phyloP scores from a whole-genome alignment of 2,329 filamentous ascomycete genomes.

The Colletotrichum trifolii region DNA sequence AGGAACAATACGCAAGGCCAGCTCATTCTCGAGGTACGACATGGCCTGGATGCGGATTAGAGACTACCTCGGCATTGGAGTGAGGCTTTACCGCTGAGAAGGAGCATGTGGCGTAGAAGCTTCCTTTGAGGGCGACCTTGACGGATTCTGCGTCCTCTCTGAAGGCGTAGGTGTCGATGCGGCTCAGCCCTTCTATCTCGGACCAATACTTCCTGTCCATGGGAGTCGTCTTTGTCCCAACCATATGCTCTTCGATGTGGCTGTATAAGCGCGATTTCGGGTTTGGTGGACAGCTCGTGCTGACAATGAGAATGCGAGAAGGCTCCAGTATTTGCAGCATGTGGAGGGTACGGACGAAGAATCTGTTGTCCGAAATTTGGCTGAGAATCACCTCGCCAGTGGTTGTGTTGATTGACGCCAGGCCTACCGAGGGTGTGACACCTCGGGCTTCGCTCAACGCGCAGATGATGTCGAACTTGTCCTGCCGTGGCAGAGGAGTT shows the following conservation, averaged over 20 bases:
- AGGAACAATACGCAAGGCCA: slow-evolving; percentile 75
- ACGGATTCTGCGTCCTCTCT: slow-evolving; percentile 83
- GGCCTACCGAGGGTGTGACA: slow-evolving; percentile 83
- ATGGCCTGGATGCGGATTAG: slow-evolving; percentile 67
- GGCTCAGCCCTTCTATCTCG: slow-evolving; percentile 80
- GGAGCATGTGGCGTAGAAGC: slow-evolving; percentile 86
- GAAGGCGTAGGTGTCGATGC: slow-evolving; percentile 83
- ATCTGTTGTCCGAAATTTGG: slow-evolving; percentile 93
- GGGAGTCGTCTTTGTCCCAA: slow-evolving; percentile 69
- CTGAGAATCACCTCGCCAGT: slow-evolving; percentile 87
- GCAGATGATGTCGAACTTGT: slow-evolving; percentile 81
- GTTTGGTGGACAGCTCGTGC: slow-evolving; percentile 72
- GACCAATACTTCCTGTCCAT: slow-evolving; percentile 87
- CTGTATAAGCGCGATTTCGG: slow-evolving; percentile 78
- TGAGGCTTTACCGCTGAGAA: slow-evolving; percentile 78
- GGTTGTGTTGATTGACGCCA: slow-evolving; percentile 88
- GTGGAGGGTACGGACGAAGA: slow-evolving; percentile 87
- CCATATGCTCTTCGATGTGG: slow-evolving; percentile 78
- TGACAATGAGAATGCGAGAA: slow-evolving; percentile 81
- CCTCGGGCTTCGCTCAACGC: slow-evolving; percentile 90
- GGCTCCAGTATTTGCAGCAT: slow-evolving; percentile 86
- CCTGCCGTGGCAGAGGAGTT: slow-evolving; percentile 55
- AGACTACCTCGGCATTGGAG: not conserved
- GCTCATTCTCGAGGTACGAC: slow-evolving; percentile 80
- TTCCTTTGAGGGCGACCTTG: slow-evolving; percentile 82